phyloP scores from a whole-genome alignment of 805 yeast species.

The Grigorovia yakushimaensis region DNA sequence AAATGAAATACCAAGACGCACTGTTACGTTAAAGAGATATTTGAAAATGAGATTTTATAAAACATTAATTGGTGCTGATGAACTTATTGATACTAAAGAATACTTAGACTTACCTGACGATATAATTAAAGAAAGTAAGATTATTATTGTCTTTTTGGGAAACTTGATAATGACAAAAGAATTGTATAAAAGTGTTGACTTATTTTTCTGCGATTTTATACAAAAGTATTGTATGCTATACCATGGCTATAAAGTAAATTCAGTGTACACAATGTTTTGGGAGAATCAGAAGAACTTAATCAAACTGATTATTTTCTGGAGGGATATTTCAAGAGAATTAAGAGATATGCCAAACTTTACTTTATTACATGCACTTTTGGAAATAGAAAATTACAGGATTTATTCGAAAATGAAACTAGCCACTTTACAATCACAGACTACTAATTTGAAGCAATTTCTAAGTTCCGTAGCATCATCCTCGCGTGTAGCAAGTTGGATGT shows the following conservation, averaged over 20 bases:
- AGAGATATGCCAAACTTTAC: slow-evolving; percentile 20
- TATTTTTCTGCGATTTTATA: slow-evolving; percentile 23
- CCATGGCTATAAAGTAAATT: slow-evolving; percentile 15
- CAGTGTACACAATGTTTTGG: slow-evolving; percentile 12
- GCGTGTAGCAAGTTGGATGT: slow-evolving; percentile 18
- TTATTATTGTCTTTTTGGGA: slow-evolving; percentile 10
- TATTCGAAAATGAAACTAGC: slow-evolving; percentile 20
- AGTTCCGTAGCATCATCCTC: slow-evolving; percentile 1
- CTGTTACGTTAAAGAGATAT: slow-evolving; percentile 1
- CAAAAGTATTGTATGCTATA: slow-evolving; percentile 21
- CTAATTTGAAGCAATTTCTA: slow-evolving; percentile 1
- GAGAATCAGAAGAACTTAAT: slow-evolving; percentile 19
- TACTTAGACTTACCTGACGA: slow-evolving; percentile 4
- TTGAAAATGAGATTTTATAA: background rate
- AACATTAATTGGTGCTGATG: background rate
- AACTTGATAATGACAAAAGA: slow-evolving; percentile 17
- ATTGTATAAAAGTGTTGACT: slow-evolving; percentile 20
- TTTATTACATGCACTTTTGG: slow-evolving; percentile 23
- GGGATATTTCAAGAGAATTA: slow-evolving; percentile 22
- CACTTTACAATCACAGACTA: slow-evolving; percentile 16
- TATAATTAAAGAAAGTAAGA: slow-evolving; percentile 3
- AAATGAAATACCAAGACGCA: background rate
- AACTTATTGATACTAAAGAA: background rate
- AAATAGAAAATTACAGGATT: slow-evolving; percentile 24
- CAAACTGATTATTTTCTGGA: slow-evolving; percentile 22